Evolutionary conservation across 495 filamentous ascomycete species (phyloP), one percentile per base, ranked within the genome.

Genomic region (Tuber calosporum): DNA sequence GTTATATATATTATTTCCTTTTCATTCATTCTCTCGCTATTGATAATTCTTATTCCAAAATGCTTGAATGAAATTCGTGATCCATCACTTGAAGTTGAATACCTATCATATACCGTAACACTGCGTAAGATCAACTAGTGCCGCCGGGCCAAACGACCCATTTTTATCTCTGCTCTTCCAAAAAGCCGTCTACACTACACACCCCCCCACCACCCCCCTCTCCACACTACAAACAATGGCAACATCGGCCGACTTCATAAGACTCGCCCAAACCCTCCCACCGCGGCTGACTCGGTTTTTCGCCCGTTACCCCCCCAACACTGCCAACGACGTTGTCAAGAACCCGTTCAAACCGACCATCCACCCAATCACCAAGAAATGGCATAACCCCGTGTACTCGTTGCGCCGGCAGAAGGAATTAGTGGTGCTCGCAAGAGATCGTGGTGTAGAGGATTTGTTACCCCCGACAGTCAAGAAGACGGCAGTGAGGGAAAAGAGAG

Each of bases 321-420:
- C 72, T 75, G 75, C 42, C 37, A 81, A 83, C 68, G 82, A 85
- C 69, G 77, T 83, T 45, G 82, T 82, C 73, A 80, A 83, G 37
- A 81, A 82, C 82, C 72, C 84, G 77, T 79, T 86, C 79, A 82
- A 83, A 17, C 77, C 83, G 39, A 81, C 83, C 69, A 90, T 90
- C 82, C 88, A 92, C 83, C 88, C 89, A 58, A 83, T 84, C 7
- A 94, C 92, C 0, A 89, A 89, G 13, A 87, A 86, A 81, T 97
- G 93, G 93, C 88, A 90, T 74, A 84, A 90, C 70, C 92, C 95
- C 1, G 86, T 89, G 72, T 93, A 89, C 84, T 94, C 92, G 4
- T 86, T 96, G 71, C 87, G 96, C 66, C 87, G 90, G 45, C 95
- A 99, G 86, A 94, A 94, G 11, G 94, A 97, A 72, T 86, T 99